Evolutionary conservation across 352 stramenopile species (phyloP), one percentile per base, ranked within the genome.

Genomic region (Phytophthora ramorum): DNA sequence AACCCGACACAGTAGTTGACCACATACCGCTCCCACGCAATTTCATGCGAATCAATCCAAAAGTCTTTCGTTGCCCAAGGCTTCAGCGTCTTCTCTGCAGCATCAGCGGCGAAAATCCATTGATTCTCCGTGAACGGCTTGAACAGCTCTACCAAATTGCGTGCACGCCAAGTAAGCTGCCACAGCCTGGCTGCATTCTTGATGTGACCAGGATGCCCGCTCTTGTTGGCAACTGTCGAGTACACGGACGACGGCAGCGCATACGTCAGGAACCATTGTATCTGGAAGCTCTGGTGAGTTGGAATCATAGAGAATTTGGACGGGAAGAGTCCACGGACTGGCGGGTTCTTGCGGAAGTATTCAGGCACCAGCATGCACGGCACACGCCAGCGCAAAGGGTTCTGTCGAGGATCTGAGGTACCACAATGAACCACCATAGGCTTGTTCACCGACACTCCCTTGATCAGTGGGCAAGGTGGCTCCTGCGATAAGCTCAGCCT

Each of bases 61-160:
- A 85, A 91, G 26, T 77, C 60, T 26, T 69, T 47, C 3, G 67
- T 73, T 22, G 72, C 68, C 37, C 64, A 80, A 2, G 61, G 48
- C 14, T 56, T 52, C 1, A 92, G 58, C 1, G 54, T 57, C 6
- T 66, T 63, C 43, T 89, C 71, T 17, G 78, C 77, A 35, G 76
- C 77, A 35, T 92, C 82, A 3, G 80, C 78, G 20, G 55, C 59
- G 43, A 94, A 96, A 44, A 92, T 80, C 85, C 87, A 96, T 54
- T 96, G 80, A 67, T 91, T 94, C 58, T 93, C 77, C 3, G 89
- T 96, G 28, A 96, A 96, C 0, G 87, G 86, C 73, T 95, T 93
- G 63, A 96, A 96, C 3, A 93, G 51, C 55, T 92, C 85, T 13
- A 94, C 85, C 4, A 96, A 72, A 9, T 77, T 90, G 1, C 85